A percentile compares a stretch with the other conserved stretches of the same genome.
phyloP scores from a whole-genome alignment of 2,329 filamentous ascomycete genomes.

The Exophiala dermatitidis region DNA sequence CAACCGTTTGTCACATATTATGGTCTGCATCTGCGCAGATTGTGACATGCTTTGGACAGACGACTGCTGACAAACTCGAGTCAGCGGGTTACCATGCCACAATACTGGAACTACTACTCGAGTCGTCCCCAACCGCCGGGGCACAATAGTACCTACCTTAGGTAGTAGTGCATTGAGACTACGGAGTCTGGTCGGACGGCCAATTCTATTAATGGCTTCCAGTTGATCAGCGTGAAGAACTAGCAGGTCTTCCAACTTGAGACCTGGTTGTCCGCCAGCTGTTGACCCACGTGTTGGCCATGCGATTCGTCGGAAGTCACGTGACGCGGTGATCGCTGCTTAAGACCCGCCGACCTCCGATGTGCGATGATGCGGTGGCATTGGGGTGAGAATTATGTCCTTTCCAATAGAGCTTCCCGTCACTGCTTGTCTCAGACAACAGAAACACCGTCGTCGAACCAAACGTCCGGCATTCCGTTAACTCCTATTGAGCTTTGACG shows the following conservation, averaged over 20 bases:
- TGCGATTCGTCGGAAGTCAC: slow-evolving; percentile 12
- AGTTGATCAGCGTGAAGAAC: background rate
- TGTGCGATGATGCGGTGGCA: background rate
- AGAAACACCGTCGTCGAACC: background rate
- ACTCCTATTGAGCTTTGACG: too few relatives aligned
- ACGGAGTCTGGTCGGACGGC: background rate
- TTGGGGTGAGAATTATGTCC: background rate
- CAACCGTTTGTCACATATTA: too few relatives aligned
- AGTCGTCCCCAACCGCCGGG: too few relatives aligned
- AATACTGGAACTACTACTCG: background rate
- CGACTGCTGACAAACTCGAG: background rate
- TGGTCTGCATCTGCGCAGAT: background rate
- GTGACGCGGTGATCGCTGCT: slow-evolving; percentile 13
- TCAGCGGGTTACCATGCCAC: background rate
- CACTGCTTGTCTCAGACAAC: background rate
- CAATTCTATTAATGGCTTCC: slow-evolving; percentile 13
- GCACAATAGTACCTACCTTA: too few relatives aligned
- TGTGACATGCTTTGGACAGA: background rate
- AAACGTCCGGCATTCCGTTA: background rate
- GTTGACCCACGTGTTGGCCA: slow-evolving; percentile 1
- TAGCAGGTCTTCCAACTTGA: background rate
- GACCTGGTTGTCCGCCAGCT: slow-evolving; percentile 6
- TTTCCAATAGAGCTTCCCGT: background rate
- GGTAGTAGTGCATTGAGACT: too few relatives aligned
- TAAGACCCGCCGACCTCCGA: slow-evolving; percentile 16